These are phyloP conservation scores for Xylaria sp. DNA, from an alignment of 2,329 filamentous ascomycete species.

Conservation along the genomic window DNA sequence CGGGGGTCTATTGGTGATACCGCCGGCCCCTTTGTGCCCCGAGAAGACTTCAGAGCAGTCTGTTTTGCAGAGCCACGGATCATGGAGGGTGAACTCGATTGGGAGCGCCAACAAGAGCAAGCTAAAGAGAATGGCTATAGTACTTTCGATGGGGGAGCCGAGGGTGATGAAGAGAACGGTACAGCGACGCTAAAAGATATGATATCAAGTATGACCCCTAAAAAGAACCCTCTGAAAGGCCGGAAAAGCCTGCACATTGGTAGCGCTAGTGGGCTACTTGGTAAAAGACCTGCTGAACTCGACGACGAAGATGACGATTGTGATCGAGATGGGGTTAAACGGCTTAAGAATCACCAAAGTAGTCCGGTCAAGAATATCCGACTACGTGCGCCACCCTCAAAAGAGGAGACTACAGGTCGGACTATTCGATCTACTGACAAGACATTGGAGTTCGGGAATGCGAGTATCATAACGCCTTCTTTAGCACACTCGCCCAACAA, in stretches of 20 bases:
- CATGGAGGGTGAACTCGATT: conserved; percentile 71
- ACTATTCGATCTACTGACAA: conserved; percentile 61
- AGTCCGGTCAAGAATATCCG: conserved; percentile 82
- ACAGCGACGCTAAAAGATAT: conserved; percentile 78
- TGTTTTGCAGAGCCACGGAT: conserved; percentile 73
- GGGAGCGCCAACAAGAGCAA: conserved; percentile 69
- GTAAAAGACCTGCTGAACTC: conserved; percentile 78
- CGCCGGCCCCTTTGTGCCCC: conserved; percentile 71
- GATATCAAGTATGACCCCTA: conserved; percentile 81
- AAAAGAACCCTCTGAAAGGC: conserved; percentile 72
- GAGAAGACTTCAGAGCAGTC: conserved; percentile 58
- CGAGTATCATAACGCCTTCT: conserved; percentile 54
- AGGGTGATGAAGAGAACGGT: conserved; percentile 67
- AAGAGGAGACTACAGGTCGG: conserved; percentile 71
- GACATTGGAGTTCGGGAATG: conserved; percentile 55
- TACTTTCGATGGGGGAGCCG: conserved; percentile 63
- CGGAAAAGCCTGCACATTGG: conserved; percentile 82
- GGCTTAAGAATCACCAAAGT: conserved; percentile 75
- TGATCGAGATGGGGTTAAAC: conserved; percentile 71
- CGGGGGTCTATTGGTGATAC: conserved; percentile 77
- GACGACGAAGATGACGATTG: conserved; percentile 70
- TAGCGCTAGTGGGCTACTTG: conserved; percentile 76
- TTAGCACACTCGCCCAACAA: conserved; percentile 61
- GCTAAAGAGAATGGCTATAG: conserved; percentile 68
- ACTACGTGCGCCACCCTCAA: conserved; percentile 74